Conservation (phyloP, 441 rosid species). For the Monsonia emarginata region DNA sequence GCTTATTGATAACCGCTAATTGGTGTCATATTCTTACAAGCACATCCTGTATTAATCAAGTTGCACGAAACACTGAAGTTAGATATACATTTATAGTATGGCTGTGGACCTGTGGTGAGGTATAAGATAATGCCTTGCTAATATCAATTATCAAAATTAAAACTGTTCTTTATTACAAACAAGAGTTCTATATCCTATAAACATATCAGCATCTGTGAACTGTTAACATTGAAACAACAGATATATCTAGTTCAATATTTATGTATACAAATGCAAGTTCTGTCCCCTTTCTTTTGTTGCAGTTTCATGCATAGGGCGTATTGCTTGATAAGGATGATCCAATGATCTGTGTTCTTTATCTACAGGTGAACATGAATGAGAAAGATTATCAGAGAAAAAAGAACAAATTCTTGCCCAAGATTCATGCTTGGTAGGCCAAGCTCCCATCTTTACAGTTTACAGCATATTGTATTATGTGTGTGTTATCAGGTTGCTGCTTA, state of each 20-base stretch:
- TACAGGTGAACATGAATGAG: constrained; percentile 92
- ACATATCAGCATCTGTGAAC: not conserved
- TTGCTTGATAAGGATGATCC: constrained; percentile 13
- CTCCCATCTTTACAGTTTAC: not conserved
- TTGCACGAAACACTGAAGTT: not conserved
- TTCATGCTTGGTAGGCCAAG: constrained; percentile 75
- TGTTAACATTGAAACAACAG: not conserved
- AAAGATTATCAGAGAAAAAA: constrained; percentile 93
- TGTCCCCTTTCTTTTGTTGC: not conserved
- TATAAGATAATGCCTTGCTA: not conserved
- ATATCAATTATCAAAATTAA: not conserved
- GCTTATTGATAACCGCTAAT: not conserved
- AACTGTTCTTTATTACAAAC: not conserved
- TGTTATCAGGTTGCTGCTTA: not conserved
- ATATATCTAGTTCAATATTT: not conserved
- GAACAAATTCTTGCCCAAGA: constrained; percentile 94
- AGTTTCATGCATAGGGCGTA: not conserved
- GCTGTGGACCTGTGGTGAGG: not conserved
- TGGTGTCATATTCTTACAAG: not conserved
- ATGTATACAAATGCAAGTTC: not conserved
- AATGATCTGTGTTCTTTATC: constrained; percentile 10
- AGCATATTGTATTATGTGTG: no score
- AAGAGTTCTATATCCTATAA: not conserved
- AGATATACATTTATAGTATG: not conserved
- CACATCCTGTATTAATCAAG: not conserved